Evolutionary conservation across 306 rosid genomes (phyloP).

Genomic region (Fragaria nilgerrensis): DNA sequence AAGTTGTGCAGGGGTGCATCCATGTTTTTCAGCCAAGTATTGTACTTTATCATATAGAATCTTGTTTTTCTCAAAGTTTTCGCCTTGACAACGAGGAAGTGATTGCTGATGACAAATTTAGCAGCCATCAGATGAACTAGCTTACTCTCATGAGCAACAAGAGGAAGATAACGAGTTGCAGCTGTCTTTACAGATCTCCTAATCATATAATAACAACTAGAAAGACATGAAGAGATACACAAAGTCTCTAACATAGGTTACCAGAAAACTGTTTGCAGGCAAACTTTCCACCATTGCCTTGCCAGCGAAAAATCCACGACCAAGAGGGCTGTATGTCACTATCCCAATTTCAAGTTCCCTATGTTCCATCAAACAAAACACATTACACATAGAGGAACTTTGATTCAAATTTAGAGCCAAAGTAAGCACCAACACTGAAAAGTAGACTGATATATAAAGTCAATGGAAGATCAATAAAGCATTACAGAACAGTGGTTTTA

Average conservation of each 20-base stretch:
- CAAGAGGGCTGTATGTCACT: constrained; percentile 43
- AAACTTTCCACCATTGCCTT: constrained; percentile 24
- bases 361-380: neutral
- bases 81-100: constrained; percentile 58
- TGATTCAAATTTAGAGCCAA: neutral
- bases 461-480: neutral
- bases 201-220: neutral
- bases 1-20: constrained; percentile 52
- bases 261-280: constrained; percentile 28
- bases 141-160: neutral
- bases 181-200: neutral
- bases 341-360: constrained; percentile 44
- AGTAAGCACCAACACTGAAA: neutral
- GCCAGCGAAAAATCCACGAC: constrained; percentile 40
- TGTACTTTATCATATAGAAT: constrained; percentile 35
- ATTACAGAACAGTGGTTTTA: neutral
- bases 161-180: neutral
- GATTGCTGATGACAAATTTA: constrained; percentile 33
- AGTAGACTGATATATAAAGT: neutral
- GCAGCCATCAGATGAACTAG: neutral
- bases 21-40: constrained; percentile 52
- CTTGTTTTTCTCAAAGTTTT: constrained; percentile 62
- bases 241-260: neutral
- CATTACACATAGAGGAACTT: neutral
- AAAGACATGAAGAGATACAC: neutral